These are phyloP conservation scores for Agrocybe praecox DNA, from an alignment of 768 basidiomycete genomes.

Conservation along the genomic window DNA sequence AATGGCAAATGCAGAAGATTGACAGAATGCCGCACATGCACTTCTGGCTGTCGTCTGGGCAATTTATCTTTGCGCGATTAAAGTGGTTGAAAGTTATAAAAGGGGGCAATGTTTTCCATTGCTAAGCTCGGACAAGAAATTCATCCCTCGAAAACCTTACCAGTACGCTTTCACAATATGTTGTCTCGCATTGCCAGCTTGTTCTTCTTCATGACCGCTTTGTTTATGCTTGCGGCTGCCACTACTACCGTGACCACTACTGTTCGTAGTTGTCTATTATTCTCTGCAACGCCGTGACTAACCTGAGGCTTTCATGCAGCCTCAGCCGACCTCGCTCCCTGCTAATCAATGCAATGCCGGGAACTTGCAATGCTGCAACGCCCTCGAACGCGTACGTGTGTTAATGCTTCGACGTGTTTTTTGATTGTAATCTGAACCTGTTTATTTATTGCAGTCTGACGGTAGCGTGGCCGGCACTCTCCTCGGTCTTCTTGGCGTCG, in stretches of 20 bases:
- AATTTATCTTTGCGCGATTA: not conserved
- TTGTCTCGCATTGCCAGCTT: conserved; percentile 12
- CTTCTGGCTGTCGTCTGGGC: conserved; percentile 2
- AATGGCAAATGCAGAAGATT: not conserved
- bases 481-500: conserved; percentile 14
- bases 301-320: not conserved
- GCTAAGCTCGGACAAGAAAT: not conserved
- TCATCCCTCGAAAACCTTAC: not conserved
- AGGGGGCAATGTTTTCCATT: not conserved
- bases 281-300: not conserved
- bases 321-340: conserved; percentile 13
- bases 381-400: conserved; percentile 11
- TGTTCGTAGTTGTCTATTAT: not conserved
- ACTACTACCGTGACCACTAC: conserved; percentile 19
- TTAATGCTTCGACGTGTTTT: not conserved
- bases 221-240: conserved; percentile 23
- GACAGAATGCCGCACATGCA: not conserved
- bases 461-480: conserved; percentile 10
- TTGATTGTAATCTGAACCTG: no score
- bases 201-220: conserved; percentile 14
- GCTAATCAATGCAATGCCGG: conserved; percentile 22
- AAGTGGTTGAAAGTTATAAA: conserved; percentile 1
- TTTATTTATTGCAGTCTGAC: conserved; percentile 8
- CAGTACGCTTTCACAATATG: conserved; percentile 8
- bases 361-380: conserved; percentile 23